A percentile compares a stretch with the other conserved stretches of the same genome.
Conservation (phyloP, 2,329 filamentous ascomycete species). For the Torrubiella hemipterigena region DNA sequence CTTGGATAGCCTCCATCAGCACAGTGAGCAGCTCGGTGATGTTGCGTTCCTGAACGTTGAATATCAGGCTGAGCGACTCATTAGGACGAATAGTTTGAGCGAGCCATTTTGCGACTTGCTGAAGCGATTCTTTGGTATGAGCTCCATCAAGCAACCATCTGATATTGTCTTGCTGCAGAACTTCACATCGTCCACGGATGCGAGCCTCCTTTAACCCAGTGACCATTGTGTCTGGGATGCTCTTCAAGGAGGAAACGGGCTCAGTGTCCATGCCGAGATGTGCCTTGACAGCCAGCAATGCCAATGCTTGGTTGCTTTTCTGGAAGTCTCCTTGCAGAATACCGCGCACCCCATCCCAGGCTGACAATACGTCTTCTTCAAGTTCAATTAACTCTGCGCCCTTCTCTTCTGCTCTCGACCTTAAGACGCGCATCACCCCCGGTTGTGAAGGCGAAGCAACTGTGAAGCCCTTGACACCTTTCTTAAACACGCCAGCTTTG, state of each 20-base stretch:
- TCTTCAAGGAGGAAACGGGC: constrained; percentile 11
- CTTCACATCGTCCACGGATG: constrained; percentile 69
- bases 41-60: constrained; percentile 87
- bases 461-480: constrained; percentile 30
- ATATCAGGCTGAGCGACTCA: constrained; percentile 50
- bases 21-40: constrained; percentile 51
- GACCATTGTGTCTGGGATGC: constrained; percentile 34
- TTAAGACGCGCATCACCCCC: constrained; percentile 39
- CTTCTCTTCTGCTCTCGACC: constrained; percentile 47
- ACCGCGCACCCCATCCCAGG: constrained; percentile 29
- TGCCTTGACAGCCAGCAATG: constrained; percentile 40
- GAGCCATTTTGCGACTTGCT: constrained; percentile 69
- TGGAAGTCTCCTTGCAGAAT: constrained; percentile 40
- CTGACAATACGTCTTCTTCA: constrained; percentile 21
- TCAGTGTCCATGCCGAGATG: constrained; percentile 32
- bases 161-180: constrained; percentile 37
- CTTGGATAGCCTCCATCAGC: constrained; percentile 44
- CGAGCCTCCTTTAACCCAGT: constrained; percentile 54
- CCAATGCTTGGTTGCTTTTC: constrained; percentile 46
- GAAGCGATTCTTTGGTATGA: constrained; percentile 76
- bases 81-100: constrained; percentile 28
- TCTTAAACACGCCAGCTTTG: constrained; percentile 79
- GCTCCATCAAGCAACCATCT: constrained; percentile 80
- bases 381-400: constrained; percentile 30
- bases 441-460: constrained; percentile 15